Evolutionary conservation across 352 stramenopile species (phyloP), one percentile per base, ranked within the genome.

Genomic region (Phytophthora cryptogea): DNA sequence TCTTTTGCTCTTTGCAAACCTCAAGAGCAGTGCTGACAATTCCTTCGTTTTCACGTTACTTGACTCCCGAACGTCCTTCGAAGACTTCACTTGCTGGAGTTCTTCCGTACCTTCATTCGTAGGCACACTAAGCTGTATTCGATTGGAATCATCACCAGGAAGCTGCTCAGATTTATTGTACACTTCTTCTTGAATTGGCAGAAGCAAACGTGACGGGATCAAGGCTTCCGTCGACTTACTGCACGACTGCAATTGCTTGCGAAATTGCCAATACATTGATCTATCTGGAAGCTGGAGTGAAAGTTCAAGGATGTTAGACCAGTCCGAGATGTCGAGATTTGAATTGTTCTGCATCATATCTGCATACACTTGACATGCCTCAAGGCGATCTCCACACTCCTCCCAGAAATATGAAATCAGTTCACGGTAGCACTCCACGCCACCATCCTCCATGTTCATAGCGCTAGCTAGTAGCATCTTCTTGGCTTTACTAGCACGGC

Each of bases 201-300:
- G 4, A 28, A 39, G 35, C n/a, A 47, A 26, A 8, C 36, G 49
- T 4, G 35, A 42, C 31, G 49, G 49, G 17, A 56, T 46, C 5
- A 28, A 14, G n/a, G 26, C 33, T 26, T 28, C n/a, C 8, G 14
- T 20, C 20, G 23, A 33, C 14, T 14, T 48, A 5, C 27, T 16
- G 9, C 27, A 33, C 26, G 23, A 36, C 23, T 27, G 13, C 49
- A 56, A 28, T 17, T 47, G 27, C n/a, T 31, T 57, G 26, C 78
- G 77, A 52, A 89, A 84, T 43, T 78, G 73, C 76, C 75, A 89
- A 58, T 89, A 90, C 10, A 76, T 41, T 32, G 70, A 54, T 44
- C 63, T 68, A 59, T 89, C 79, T 16, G 62, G 62, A 42, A 87
- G 64, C 35, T 72, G 41, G 40, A 88, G 49, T 14, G 81, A 57